These are phyloP conservation scores for Abrus precatorius DNA, from an alignment of 306 rosid genomes.

Conservation along the genomic window DNA sequence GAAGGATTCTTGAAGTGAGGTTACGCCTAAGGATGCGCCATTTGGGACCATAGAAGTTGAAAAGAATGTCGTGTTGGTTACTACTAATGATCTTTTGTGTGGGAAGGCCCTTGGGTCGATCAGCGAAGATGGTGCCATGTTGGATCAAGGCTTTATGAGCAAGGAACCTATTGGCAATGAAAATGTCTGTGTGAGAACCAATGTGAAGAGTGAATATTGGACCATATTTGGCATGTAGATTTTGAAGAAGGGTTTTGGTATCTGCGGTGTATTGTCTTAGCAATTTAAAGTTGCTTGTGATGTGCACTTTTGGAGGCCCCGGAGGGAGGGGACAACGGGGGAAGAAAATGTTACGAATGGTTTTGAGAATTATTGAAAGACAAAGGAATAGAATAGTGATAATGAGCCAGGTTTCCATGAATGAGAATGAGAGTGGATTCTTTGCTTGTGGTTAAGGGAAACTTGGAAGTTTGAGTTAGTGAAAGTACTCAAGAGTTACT, in stretches of 20 bases:
- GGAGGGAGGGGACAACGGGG: constrained; percentile 49
- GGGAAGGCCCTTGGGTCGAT: constrained; percentile 46
- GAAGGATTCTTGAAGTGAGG: constrained; percentile 56
- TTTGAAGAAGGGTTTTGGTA: constrained; percentile 39
- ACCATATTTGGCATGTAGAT: constrained; percentile 47
- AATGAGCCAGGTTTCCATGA: constrained; percentile 53
- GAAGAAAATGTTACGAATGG: constrained; percentile 1
- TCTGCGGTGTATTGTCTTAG: constrained; percentile 21
- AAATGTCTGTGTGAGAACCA: constrained; percentile 41
- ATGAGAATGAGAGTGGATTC: background rate
- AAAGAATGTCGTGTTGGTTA: constrained; percentile 51
- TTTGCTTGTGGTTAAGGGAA: background rate
- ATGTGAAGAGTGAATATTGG: constrained; percentile 50
- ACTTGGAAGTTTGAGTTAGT: background rate
- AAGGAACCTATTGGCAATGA: constrained; percentile 44
- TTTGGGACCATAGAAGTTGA: constrained; percentile 50
- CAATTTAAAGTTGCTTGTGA: constrained; percentile 24
- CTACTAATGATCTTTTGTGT: constrained; percentile 42
- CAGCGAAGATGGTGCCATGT: constrained; percentile 46
- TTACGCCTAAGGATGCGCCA: constrained; percentile 59
- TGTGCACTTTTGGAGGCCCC: constrained; percentile 43
- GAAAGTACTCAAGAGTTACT: background rate
- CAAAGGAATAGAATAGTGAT: constrained; percentile 20
- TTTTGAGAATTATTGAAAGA: constrained; percentile 24
- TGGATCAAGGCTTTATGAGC: constrained; percentile 57